Base-by-base conservation (phyloP, 1,284 basidiomycete genomes). In the Earliella scabrosa region DNA sequence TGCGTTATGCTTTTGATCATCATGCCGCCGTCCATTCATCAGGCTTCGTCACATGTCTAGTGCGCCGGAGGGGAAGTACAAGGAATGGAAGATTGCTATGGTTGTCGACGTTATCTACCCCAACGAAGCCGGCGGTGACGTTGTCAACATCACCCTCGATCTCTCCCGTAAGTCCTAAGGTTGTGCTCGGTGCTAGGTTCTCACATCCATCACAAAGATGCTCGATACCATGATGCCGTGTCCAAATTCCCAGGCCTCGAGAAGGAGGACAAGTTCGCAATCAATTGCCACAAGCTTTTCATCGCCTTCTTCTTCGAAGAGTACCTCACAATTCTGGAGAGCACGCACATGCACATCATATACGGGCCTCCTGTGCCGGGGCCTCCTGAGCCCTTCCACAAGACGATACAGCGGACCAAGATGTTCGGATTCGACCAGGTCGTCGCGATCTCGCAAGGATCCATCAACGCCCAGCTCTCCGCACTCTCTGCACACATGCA, bases 401-500 rank as follows among this genome's bases (percentile, higher is more conserved):
- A 70, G 52, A 63, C 64, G n/a, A 57, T 66, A 11, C 64, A 64
- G 61, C 60, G 59, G 41, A 62, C 63, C 40, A 58, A 64, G 53
- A 66, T 67, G 60, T 52, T 50, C 47, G 68, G 68, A 50, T 73
- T 68, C 63, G 73, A 74, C 58, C 61, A 70, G 49, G 60, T 73
- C 59, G 61, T 58, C 32, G 69, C 70, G 1, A 58, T 74, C 48
- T 69, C 72, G 1, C 69, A 73, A 48, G 59, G 59, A 3, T 66
- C 70, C 2, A 64, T 73, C 60, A 71, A 71, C 55, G 59, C 54
- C 5, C 62, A 68, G 45, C 70, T 71, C 66, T 50, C 59, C 32
- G 46, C 55, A 5, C 54, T 69, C 20, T 68, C 64, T 61, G 49
- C 45, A 8, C 29, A 40, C 3, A 45, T 59, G 18, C 52, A 58